Percentiles rank a stretch among this genome's conserved stretches.
These are phyloP conservation scores for Santalum album DNA, from an alignment of 164 flowering plant species.

Conservation along the genomic window DNA sequence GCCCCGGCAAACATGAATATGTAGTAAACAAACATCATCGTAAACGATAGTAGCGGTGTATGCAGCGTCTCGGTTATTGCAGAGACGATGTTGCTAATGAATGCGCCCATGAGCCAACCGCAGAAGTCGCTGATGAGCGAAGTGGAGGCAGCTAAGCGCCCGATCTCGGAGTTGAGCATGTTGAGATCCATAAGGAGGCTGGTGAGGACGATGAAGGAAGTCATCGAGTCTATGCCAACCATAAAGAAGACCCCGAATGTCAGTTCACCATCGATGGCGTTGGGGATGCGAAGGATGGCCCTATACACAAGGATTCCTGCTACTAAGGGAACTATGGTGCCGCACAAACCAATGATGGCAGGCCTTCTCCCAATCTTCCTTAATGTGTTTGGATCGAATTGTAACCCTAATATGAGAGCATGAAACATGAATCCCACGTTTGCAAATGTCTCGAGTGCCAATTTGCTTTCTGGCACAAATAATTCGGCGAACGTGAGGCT, in stretches of 20 bases:
- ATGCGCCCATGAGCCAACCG: background rate
- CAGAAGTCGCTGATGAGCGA: background rate
- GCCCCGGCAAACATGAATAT: background rate
- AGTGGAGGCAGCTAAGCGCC: conserved; percentile 6
- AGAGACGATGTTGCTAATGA: background rate
- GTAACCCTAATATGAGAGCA: background rate
- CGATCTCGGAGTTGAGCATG: background rate
- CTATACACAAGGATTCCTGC: background rate
- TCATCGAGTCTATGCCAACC: background rate
- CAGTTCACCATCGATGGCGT: background rate
- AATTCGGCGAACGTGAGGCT: background rate
- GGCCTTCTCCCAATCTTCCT: background rate
- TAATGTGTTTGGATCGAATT: background rate
- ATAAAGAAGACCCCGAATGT: background rate
- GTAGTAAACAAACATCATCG: background rate
- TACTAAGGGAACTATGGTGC: background rate
- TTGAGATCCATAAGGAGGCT: background rate
- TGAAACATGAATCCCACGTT: background rate
- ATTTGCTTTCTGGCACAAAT: background rate
- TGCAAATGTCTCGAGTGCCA: background rate
- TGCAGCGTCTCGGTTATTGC: background rate
- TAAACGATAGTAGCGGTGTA: background rate
- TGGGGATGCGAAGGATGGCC: background rate
- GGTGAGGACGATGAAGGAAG: background rate
- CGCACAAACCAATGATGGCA: background rate